Conservation (phyloP, 805 yeast species). For the Kodamaea nitidulidarum region DNA sequence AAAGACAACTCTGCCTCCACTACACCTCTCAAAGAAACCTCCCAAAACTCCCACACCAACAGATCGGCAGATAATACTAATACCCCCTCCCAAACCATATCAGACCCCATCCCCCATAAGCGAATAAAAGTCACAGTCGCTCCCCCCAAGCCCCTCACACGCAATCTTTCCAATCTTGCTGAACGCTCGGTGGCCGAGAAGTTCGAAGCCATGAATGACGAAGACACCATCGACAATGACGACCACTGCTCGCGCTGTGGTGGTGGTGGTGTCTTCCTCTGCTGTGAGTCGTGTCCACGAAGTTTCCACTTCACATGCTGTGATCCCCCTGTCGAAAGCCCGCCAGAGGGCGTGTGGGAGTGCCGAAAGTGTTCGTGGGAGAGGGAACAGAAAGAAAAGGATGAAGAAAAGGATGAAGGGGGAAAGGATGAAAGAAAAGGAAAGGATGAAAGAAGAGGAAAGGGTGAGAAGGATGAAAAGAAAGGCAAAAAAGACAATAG, state of each 20-base stretch:
- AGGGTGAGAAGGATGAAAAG: background rate
- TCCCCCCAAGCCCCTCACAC: constrained; percentile 4
- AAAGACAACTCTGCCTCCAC: no score
- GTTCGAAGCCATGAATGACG: constrained; percentile 1
- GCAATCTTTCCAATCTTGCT: constrained; percentile 1
- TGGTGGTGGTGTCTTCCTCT: constrained; percentile 80
- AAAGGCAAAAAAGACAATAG: background rate
- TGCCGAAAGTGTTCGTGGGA: constrained; percentile 63
- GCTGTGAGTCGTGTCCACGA: constrained; percentile 91
- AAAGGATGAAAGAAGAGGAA: background rate
- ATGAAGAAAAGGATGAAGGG: background rate
- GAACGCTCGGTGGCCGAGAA: background rate
- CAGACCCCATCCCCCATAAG: no score
- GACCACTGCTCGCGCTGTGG: constrained; percentile 93
- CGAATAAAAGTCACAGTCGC: constrained; percentile 6
- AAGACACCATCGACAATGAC: constrained; percentile 48
- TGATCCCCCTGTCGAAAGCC: constrained; percentile 82
- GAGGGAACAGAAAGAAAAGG: background rate
- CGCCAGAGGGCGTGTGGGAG: constrained; percentile 88
- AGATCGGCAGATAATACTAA: no score
- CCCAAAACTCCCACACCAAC: no score
- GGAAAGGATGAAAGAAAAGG: constrained; percentile 26
- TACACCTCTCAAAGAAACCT: no score
- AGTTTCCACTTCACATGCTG: constrained; percentile 91
- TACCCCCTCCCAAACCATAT: background rate